Evolutionary conservation across 2,329 filamentous ascomycete species (phyloP).

Genomic region (Zymoseptoria pseudotritici): DNA sequence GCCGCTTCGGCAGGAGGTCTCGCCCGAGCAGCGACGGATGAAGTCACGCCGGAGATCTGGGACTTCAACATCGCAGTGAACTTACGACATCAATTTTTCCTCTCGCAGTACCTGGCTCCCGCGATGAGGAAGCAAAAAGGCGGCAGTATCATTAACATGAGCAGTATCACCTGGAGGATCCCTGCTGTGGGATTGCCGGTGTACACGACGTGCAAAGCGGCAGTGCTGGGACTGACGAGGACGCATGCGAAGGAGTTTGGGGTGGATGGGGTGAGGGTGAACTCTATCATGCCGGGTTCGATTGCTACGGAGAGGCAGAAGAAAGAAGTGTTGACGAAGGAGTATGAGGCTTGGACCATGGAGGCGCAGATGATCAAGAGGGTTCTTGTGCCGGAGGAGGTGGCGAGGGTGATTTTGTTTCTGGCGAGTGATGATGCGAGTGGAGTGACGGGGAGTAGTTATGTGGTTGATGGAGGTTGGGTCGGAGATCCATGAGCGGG

Average conservation of each 20-base stretch:
- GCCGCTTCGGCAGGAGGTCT: constrained; percentile 51
- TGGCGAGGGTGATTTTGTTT: constrained; percentile 25
- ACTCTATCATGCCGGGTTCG: constrained; percentile 26
- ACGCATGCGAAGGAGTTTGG: constrained; percentile 27
- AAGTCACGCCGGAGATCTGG: constrained; percentile 55
- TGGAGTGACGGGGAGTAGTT: constrained; percentile 25
- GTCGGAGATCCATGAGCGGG: constrained; percentile 16
- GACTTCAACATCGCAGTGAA: constrained; percentile 57
- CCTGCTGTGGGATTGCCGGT: constrained; percentile 21
- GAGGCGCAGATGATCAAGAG: constrained; percentile 26
- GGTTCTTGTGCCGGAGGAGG: constrained; percentile 24
- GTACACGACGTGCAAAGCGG: constrained; percentile 25
- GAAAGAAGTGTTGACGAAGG: constrained; percentile 25
- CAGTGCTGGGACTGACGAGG: constrained; percentile 23
- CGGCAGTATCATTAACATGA: constrained; percentile 47
- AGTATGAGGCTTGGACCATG: constrained; percentile 24
- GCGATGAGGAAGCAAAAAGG: constrained; percentile 50
- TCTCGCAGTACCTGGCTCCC: constrained; percentile 50
- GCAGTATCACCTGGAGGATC: constrained; percentile 24
- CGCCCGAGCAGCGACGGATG: constrained; percentile 53
- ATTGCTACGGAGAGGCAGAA: constrained; percentile 28
- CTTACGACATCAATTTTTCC: constrained; percentile 58
- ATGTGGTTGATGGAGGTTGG: constrained; percentile 29
- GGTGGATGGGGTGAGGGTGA: constrained; percentile 20
- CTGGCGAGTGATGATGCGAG: constrained; percentile 27